These are phyloP conservation scores for Calonectria leucothoes DNA, from an alignment of 2,329 filamentous ascomycete species.

Conservation along the genomic window DNA sequence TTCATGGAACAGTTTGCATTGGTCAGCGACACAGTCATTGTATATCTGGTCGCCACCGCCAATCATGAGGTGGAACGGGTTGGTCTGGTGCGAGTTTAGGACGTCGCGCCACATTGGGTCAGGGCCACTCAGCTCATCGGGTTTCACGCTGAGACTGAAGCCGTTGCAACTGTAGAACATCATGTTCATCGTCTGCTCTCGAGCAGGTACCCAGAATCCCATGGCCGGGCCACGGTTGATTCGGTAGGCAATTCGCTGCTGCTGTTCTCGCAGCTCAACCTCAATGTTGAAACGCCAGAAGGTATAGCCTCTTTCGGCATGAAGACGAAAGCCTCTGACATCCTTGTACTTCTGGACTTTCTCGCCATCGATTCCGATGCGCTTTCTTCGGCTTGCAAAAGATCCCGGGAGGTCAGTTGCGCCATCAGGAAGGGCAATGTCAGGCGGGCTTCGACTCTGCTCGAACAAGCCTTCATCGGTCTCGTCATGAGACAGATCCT, in stretches of 20 bases:
- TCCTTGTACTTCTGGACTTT: slow-evolving; percentile 85
- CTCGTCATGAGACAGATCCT: slow-evolving; percentile 83
- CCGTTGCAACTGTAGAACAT: slow-evolving; percentile 99
- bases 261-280: slow-evolving; percentile 81
- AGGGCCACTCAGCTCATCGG: slow-evolving; percentile 86
- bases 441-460: slow-evolving; percentile 65
- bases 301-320: slow-evolving; percentile 86
- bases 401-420: slow-evolving; percentile 62
- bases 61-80: slow-evolving; percentile 98
- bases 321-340: slow-evolving; percentile 83
- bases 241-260: slow-evolving; percentile 92
- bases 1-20: slow-evolving; percentile 81
- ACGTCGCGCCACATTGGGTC: slow-evolving; percentile 98
- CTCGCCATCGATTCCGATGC: slow-evolving; percentile 78
- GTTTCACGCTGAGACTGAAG: slow-evolving; percentile 83
- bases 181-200: slow-evolving; percentile 91
- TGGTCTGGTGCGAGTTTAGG: slow-evolving; percentile 88
- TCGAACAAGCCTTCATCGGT: slow-evolving; percentile 88
- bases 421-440: slow-evolving; percentile 56
- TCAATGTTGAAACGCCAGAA: slow-evolving; percentile 99
- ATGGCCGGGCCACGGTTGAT: slow-evolving; percentile 92
- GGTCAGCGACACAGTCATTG: slow-evolving; percentile 84
- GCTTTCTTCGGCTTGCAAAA: slow-evolving; percentile 65
- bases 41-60: slow-evolving; percentile 98
- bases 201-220: slow-evolving; percentile 94